These are phyloP conservation scores for Fusarium kyushuense DNA, from an alignment of 2,329 filamentous ascomycete species.

Conservation along the genomic window DNA sequence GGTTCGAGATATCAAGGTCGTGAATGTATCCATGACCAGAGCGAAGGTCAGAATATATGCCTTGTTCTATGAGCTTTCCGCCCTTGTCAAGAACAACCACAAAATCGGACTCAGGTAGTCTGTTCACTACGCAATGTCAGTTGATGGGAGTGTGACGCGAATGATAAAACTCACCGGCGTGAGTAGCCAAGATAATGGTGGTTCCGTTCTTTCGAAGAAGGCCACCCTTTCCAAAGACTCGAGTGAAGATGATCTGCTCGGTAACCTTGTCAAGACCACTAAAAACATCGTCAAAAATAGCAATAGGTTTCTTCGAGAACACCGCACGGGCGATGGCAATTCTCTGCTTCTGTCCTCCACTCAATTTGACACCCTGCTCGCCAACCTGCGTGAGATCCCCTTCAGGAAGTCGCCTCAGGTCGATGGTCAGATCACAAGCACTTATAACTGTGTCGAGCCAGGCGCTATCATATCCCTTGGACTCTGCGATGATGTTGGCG, in stretches of 20 bases:
- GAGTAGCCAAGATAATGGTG: slow-evolving; percentile 52
- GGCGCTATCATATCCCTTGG: slow-evolving; percentile 45
- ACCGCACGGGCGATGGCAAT: slow-evolving; percentile 52
- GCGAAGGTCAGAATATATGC: slow-evolving; percentile 54
- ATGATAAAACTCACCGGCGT: slow-evolving; percentile 43
- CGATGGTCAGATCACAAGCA: slow-evolving; percentile 52
- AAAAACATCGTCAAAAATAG: slow-evolving; percentile 56
- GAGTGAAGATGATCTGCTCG: slow-evolving; percentile 55
- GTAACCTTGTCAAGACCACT: slow-evolving; percentile 58
- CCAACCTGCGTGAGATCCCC: slow-evolving; percentile 48
- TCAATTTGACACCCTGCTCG: slow-evolving; percentile 51
- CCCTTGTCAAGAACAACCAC: slow-evolving; percentile 58
- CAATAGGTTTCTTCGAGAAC: slow-evolving; percentile 50
- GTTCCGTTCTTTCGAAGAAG: slow-evolving; percentile 51
- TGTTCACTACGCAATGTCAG: slow-evolving; percentile 40
- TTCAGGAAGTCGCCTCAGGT: slow-evolving; percentile 44
- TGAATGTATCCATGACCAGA: slow-evolving; percentile 54
- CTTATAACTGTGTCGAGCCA: slow-evolving; percentile 52
- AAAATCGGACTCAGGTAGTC: slow-evolving; percentile 57
- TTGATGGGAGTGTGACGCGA: background rate
- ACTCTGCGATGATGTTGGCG: slow-evolving; percentile 53
- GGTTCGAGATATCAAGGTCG: slow-evolving; percentile 51
- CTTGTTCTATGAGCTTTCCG: slow-evolving; percentile 58
- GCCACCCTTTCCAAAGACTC: slow-evolving; percentile 54
- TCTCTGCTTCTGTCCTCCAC: slow-evolving; percentile 53